These are phyloP conservation scores for Fusarium sp. DNA, from an alignment of 2,329 filamentous ascomycete genomes.

Conservation along the genomic window DNA sequence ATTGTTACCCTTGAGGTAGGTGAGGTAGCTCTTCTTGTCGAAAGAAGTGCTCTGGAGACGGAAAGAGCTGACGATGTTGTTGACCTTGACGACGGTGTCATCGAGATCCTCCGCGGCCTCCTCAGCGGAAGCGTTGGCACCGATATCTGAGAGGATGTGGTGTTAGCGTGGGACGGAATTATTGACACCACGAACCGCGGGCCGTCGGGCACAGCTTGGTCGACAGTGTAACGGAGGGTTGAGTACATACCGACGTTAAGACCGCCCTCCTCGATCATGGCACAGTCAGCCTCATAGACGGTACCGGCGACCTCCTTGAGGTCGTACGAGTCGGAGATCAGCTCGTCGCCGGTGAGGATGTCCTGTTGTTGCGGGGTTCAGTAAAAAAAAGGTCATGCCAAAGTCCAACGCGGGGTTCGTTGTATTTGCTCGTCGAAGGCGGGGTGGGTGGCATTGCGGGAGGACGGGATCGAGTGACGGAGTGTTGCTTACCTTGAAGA, in stretches of 20 bases:
- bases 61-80: slow-evolving; percentile 95
- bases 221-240: background rate
- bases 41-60: slow-evolving; percentile 81
- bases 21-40: slow-evolving; percentile 89
- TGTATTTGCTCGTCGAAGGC: background rate
- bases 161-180: slow-evolving; percentile 20
- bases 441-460: slow-evolving; percentile 1
- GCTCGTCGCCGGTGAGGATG: slow-evolving; percentile 88
- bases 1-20: slow-evolving; percentile 82
- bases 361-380: slow-evolving; percentile 71
- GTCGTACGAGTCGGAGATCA: slow-evolving; percentile 95
- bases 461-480: background rate
- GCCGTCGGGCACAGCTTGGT: background rate
- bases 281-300: slow-evolving; percentile 91
- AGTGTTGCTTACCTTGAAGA: slow-evolving; percentile 70
- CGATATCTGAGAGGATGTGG: slow-evolving; percentile 70
- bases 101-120: slow-evolving; percentile 82
- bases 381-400: slow-evolving; percentile 39
- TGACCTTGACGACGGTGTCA: slow-evolving; percentile 78
- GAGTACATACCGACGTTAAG: slow-evolving; percentile 75
- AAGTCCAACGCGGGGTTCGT: slow-evolving; percentile 33
- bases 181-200: background rate
- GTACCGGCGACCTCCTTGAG: slow-evolving; percentile 83
- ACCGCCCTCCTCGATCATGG: slow-evolving; percentile 84
- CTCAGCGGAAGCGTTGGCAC: slow-evolving; percentile 97